Evolutionary conservation across 1,284 basidiomycete species (phyloP).

Genomic region (Trichosporon inkin): DNA sequence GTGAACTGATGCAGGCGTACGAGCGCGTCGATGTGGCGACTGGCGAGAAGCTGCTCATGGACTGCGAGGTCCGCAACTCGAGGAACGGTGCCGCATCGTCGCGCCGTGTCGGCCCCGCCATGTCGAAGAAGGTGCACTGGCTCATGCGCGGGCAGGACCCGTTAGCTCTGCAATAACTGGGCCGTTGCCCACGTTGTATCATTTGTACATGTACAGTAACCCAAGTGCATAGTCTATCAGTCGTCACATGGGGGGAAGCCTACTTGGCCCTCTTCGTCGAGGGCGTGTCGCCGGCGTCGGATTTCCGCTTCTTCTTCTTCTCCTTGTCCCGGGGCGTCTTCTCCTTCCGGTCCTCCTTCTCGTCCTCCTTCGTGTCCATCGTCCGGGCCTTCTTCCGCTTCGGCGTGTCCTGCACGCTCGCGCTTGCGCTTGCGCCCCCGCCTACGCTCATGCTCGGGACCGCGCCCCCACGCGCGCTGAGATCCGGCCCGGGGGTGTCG

Average conservation of each 20-base stretch:
- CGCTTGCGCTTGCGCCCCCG: no score
- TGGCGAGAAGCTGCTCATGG: conserved; percentile 34
- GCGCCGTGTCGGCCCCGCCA: conserved; percentile 36
- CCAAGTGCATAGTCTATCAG: neutral
- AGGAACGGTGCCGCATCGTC: conserved; percentile 35
- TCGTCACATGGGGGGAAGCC: neutral
- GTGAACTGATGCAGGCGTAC: conserved; percentile 42
- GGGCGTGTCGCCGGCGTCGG: conserved; percentile 21
- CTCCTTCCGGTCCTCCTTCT: conserved; percentile 13
- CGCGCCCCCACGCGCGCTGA: conserved; percentile 4
- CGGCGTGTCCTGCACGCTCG: neutral
- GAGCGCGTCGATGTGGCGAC: conserved; percentile 32
- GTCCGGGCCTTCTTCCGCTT: conserved; percentile 1
- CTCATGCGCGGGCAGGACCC: conserved; percentile 39
- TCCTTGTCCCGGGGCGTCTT: conserved; percentile 17
- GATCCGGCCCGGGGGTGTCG: conserved; percentile 35
- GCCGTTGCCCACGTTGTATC: neutral
- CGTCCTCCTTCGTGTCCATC: conserved; percentile 7
- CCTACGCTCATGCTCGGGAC: neutral
- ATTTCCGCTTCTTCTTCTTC: conserved; percentile 28
- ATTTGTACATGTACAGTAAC: conserved; percentile 1
- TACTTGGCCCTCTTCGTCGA: conserved; percentile 38
- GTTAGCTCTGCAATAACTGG: conserved; percentile 26
- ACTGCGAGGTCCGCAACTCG: conserved; percentile 37
- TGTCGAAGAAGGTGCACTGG: conserved; percentile 38